Conservation (phyloP, 306 rosid genomes). For the Vachellia pachyceras region DNA sequence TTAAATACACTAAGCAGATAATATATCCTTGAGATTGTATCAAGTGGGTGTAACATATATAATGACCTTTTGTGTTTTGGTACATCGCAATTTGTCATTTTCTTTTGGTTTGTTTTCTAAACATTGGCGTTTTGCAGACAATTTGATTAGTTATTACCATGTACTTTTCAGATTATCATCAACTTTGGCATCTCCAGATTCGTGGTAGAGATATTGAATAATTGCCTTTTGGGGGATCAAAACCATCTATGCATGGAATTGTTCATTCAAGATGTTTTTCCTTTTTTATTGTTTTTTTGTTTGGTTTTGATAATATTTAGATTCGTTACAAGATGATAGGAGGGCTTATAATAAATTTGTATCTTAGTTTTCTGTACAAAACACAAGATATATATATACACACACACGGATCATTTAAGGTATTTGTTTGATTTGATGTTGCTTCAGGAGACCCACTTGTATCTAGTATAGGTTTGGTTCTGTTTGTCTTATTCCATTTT, state of each 20-base stretch:
- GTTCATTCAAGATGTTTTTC: slow-evolving; percentile 24
- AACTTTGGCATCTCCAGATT: slow-evolving; percentile 42
- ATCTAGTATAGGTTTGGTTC: no score
- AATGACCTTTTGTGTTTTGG: neutral
- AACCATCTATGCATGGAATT: neutral
- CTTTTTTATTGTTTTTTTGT: slow-evolving; percentile 12
- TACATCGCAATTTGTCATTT: neutral
- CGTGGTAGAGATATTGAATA: slow-evolving; percentile 48
- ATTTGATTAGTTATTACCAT: slow-evolving; percentile 2
- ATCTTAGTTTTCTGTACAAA: slow-evolving; percentile 31
- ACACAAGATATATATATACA: no score
- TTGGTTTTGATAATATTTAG: slow-evolving; percentile 7
- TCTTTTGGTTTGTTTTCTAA: neutral
- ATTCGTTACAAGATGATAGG: slow-evolving; percentile 35
- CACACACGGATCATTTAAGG: no score
- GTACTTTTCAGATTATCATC: slow-evolving; percentile 66
- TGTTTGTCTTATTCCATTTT: no score
- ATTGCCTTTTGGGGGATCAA: slow-evolving; percentile 22
- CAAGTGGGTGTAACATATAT: neutral
- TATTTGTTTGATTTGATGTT: no score
- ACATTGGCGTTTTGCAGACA: neutral
- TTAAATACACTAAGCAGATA: neutral
- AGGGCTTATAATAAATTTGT: neutral
- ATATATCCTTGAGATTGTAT: neutral
- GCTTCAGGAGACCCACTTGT: no score